Base-by-base conservation (phyloP, 1,139 yeast genomes). In the Geotrichum europaeum region DNA sequence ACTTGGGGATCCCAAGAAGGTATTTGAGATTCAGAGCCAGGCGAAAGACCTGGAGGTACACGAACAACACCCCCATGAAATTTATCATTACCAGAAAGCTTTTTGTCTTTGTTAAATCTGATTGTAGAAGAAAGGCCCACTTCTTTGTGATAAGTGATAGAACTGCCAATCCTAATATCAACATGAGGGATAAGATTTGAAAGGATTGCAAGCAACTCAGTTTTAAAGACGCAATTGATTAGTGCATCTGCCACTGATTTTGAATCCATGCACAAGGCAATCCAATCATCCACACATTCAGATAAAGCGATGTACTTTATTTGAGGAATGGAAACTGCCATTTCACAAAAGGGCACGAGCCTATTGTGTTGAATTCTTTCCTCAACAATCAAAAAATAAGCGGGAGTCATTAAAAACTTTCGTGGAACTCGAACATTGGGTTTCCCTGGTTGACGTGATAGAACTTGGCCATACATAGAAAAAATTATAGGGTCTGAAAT, bases 51-150 rank as follows among this genome's bases (percentile, higher is more conserved):
- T 52, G 83, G 83, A 54, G 84, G 84, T 13, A 90, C 97, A 49
- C 84, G 85, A 40, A 94, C 94, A 0, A 90, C 83, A 65, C 96
- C 90, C 3, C 97, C 89, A 76, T 94, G 94, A 76, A 95, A 94
- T 13, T 76, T 64, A 73, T 94, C 99, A 54, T 88, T 81, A 64
- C 81, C 72, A 12, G 72, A 73, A 2, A 87, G 85, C 9, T 84
- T 75, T 43, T 78, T 79, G 59, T 85, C 86, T 53, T 79, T 72
- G 55, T 80, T 83, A 68, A 87, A 84, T 72, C 89, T 92, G 65
- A 94, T 87, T 3, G 82, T 73, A 63, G 90, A 94, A 64, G 81
- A 77, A 69, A 77, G 77, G 3, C 96, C 96, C 0, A 97, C 91
- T 71, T 92, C 94, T 81, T 94, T 94, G 74, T 86, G 89, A 74